Base-by-base conservation (phyloP, 2,329 filamentous ascomycete species). In the Fusarium guadeloupense region DNA sequence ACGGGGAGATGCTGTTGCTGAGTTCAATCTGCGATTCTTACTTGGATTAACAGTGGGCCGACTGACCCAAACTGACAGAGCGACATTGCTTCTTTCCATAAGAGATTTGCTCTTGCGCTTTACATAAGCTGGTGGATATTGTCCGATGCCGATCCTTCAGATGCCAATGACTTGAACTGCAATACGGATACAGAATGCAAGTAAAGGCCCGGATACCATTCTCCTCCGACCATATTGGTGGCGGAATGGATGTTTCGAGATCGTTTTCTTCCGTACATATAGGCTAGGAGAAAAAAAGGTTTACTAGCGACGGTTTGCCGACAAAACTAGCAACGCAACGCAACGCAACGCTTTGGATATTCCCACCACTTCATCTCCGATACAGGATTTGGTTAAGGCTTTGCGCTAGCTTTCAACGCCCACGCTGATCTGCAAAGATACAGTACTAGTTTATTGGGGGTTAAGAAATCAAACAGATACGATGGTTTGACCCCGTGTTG, bases 401-500 rank as follows among this genome's bases (percentile, higher is more conserved):
- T 64, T 48, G 9, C 49, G 34, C 60, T 55, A 62, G 37, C 9
- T 23, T 31, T 40, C 30, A 23, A 38, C 35, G 39, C 28, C 31
- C 30, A 46, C 41, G 37, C 12, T 49, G 41, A 47, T 44, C 59
- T 38, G 42, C 44, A 39, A 23, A 38, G 35, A 16, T 44, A 34
- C 41, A 17, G 30, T 48, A 16, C 42, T 31, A 37, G 40, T 45
- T 53, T 40, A 35, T 34, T 26, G 41, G 34, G n/a, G 23, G 25
- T 31, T 34, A 50, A 51, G 14, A 34, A 21, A 42, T 21, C 30
- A 38, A 41, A 28, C 34, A 57, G 41, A 39, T 40, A 38, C 16
- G 34, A 21, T 51, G 52, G 26, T 46, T 55, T 53, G 21, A 47
- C 63, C 62, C 47, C 59, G 56, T 54, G 34, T 41, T 54, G 59